Evolutionary conservation across 352 stramenopile species (phyloP).

Genomic region (Pythium chondricola): DNA sequence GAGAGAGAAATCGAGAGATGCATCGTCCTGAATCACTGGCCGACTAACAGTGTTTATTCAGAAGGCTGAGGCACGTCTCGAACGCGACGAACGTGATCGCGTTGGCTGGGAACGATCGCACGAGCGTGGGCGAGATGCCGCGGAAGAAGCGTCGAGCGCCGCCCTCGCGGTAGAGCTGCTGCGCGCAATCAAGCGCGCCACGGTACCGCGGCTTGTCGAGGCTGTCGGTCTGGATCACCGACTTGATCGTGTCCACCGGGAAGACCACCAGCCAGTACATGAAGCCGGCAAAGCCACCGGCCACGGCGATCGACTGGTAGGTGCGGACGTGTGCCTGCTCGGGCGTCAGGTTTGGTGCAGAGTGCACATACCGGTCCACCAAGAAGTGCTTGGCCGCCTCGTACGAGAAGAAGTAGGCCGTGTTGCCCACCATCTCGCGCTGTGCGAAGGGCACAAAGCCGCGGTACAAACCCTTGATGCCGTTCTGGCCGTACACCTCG

Average conservation of each 20-base stretch:
- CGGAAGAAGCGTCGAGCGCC: slow-evolving; percentile 65
- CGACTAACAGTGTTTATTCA: slow-evolving; percentile 63
- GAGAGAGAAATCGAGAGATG: too few species aligned
- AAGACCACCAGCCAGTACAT: slow-evolving; percentile 84
- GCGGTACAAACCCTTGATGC: slow-evolving; percentile 67
- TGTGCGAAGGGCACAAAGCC: slow-evolving; percentile 54
- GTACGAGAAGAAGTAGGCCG: slow-evolving; percentile 81
- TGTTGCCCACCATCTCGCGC: slow-evolving; percentile 83
- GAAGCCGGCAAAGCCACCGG: slow-evolving; percentile 71
- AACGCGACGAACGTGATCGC: slow-evolving; percentile 84
- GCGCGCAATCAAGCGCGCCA: slow-evolving; percentile 60
- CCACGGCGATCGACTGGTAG: slow-evolving; percentile 68
- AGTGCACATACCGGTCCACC: slow-evolving; percentile 46
- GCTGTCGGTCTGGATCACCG: slow-evolving; percentile 70
- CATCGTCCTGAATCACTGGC: background rate
- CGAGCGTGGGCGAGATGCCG: slow-evolving; percentile 68
- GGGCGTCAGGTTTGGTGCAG: slow-evolving; percentile 27
- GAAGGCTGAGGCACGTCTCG: slow-evolving; percentile 69
- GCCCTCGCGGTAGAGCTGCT: slow-evolving; percentile 64
- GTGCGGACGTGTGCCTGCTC: slow-evolving; percentile 55
- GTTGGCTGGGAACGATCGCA: slow-evolving; percentile 75
- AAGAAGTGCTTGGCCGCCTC: slow-evolving; percentile 63
- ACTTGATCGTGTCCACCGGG: slow-evolving; percentile 80
- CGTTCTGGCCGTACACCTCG: slow-evolving; percentile 55
- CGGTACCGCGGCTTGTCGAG: slow-evolving; percentile 65